Conservation (phyloP, 805 yeast species). For the Priceomyces melissophilus region DNA sequence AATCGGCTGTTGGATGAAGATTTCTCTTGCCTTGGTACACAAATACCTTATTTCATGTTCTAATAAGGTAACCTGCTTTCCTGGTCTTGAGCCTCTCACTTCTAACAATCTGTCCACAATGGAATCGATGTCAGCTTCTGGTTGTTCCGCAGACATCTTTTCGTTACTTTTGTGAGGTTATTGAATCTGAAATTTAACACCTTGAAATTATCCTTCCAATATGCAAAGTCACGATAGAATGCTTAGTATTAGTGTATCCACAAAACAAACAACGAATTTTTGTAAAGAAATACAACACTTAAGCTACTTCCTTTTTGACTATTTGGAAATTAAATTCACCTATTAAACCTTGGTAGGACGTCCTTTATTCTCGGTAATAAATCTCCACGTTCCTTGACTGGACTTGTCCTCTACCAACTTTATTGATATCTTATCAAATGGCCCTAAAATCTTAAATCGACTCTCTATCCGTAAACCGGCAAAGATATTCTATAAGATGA, state of each 20-base stretch:
- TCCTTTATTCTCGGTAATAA: too few species aligned
- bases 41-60: conserved; percentile 93
- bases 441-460: not conserved
- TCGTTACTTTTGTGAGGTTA: not conserved
- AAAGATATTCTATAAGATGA: conserved; percentile 1
- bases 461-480: conserved; percentile 1
- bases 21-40: conserved; percentile 97
- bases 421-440: too few species aligned
- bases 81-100: conserved; percentile 98
- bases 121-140: conserved; percentile 93
- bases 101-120: conserved; percentile 94
- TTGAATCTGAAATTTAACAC: too few species aligned
- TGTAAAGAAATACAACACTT: too few species aligned
- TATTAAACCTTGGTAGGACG: conserved; percentile 1
- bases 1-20: conserved; percentile 96
- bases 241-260: too few species aligned
- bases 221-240: too few species aligned
- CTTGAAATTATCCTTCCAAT: too few species aligned
- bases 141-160: conserved; percentile 28
- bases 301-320: too few species aligned
- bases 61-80: conserved; percentile 89
- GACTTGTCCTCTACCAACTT: too few species aligned
- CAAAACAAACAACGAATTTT: too few species aligned
- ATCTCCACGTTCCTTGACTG: too few species aligned
- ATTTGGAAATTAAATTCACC: not conserved